Evolutionary conservation across 345 rosid genomes (phyloP).

Genomic region (Heritiera fomes): DNA sequence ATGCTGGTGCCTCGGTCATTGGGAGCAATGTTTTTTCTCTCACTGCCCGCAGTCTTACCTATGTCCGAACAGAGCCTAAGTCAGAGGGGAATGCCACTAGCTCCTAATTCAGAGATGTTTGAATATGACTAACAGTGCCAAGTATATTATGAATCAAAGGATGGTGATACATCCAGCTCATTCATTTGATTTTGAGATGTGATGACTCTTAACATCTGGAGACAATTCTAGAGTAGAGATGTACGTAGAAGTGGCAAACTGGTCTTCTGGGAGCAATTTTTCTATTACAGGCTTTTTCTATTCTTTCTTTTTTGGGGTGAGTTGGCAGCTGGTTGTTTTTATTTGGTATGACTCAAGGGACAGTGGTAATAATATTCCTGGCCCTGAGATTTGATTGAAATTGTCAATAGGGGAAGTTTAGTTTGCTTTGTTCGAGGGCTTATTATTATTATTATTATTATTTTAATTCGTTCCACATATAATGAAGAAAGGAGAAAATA

Average conservation of each 20-base stretch:
- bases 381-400: constrained; percentile 14
- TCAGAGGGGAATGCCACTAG: constrained; percentile 38
- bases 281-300: not conserved
- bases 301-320: not conserved
- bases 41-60: constrained; percentile 60
- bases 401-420: constrained; percentile 24
- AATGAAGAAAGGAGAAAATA: not conserved
- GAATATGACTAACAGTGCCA: not conserved
- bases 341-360: not conserved
- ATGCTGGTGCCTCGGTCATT: constrained; percentile 32
- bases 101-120: constrained; percentile 28
- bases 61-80: constrained; percentile 64
- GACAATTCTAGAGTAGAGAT: constrained; percentile 6
- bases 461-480: not conserved
- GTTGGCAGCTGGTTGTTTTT: not conserved
- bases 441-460: not conserved
- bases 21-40: constrained; percentile 38
- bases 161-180: not conserved
- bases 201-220: constrained; percentile 24
- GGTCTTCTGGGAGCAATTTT: constrained; percentile 8
- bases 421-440: not conserved
- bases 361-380: not conserved
- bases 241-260: not conserved
- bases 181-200: not conserved
- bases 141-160: not conserved